phyloP scores from a whole-genome alignment of 2,329 filamentous ascomycete genomes.

The Colletotrichum sp. region DNA sequence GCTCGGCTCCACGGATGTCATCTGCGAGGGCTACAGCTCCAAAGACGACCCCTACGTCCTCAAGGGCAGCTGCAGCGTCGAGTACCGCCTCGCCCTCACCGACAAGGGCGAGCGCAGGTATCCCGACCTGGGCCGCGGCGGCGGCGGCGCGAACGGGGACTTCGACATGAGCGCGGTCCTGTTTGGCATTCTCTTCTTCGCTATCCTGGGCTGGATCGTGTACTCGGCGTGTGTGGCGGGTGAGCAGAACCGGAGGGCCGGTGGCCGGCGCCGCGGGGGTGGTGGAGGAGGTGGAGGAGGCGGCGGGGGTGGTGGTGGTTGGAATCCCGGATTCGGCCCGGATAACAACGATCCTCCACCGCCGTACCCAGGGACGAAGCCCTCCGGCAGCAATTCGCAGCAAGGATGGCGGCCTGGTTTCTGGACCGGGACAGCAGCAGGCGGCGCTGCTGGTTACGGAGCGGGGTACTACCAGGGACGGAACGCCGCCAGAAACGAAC shows the following conservation, averaged over 20 bases:
- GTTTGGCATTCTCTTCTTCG: conserved; percentile 66
- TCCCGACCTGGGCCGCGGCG: conserved; percentile 55
- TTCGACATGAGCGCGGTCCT: conserved; percentile 44
- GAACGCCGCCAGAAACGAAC: conserved; percentile 29
- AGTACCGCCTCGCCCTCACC: conserved; percentile 84
- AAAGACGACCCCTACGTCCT: conserved; percentile 85
- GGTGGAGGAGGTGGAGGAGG: conserved; percentile 45
- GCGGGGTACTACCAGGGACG: conserved; percentile 50
- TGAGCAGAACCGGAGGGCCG: conserved; percentile 10
- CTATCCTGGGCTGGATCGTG: conserved; percentile 65
- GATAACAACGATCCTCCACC: conserved; percentile 56
- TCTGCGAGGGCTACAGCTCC: conserved; percentile 86
- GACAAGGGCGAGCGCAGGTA: conserved; percentile 75
- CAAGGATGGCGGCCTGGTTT: conserved; percentile 75
- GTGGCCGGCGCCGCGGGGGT: conserved; percentile 43
- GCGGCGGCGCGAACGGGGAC: conserved; percentile 34
- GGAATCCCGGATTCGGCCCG: conserved; percentile 40
- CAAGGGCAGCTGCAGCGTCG: conserved; percentile 90
- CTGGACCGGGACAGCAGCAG: conserved; percentile 72
- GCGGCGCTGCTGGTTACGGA: conserved; percentile 72
- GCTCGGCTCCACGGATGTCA: conserved; percentile 85
- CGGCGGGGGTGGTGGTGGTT: conserved; percentile 48
- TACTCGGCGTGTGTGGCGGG: conserved; percentile 54
- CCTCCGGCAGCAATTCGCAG: conserved; percentile 31
- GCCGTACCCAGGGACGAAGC: conserved; percentile 54